Evolutionary conservation across 2,329 filamentous ascomycete genomes (phyloP).

Genomic region (Calonectria pseudoreteaudii): DNA sequence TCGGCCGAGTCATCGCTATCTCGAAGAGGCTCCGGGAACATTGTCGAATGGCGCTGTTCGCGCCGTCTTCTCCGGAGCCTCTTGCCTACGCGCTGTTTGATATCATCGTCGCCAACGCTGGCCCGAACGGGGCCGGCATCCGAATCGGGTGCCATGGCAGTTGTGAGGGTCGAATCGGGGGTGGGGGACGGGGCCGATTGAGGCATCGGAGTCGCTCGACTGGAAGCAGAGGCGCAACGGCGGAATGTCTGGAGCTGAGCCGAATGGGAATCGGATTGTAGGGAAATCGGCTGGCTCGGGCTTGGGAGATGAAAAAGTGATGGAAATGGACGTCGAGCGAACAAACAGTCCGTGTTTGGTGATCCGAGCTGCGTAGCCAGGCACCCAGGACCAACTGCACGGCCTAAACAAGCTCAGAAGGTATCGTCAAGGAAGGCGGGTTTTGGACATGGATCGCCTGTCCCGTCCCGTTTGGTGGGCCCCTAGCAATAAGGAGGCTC

Average conservation of each 20-base stretch:
- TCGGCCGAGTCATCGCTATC: constrained; percentile 62
- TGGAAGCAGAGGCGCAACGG: background rate
- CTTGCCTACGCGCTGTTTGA: constrained; percentile 53
- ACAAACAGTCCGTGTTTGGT: constrained; percentile 2
- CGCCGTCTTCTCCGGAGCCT: constrained; percentile 60
- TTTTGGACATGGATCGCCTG: constrained; percentile 27
- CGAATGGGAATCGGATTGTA: constrained; percentile 5
- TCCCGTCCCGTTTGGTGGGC: constrained; percentile 19
- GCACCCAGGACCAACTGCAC: constrained; percentile 14
- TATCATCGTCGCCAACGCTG: constrained; percentile 48
- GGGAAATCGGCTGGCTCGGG: background rate
- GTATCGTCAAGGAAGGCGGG: constrained; percentile 30
- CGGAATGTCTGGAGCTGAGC: background rate
- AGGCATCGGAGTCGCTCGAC: background rate
- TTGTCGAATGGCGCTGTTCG: constrained; percentile 51
- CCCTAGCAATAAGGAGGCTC: constrained; percentile 18
- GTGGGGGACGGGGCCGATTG: constrained; percentile 24
- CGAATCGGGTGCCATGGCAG: constrained; percentile 36
- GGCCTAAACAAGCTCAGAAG: constrained; percentile 19
- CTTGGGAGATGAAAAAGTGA: background rate
- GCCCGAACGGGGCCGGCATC: constrained; percentile 33
- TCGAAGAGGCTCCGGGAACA: constrained; percentile 65
- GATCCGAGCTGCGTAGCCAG: constrained; percentile 37
- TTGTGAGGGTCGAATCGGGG: constrained; percentile 18
- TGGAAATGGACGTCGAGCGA: background rate